A percentile compares a stretch with the other conserved stretches of the same genome.
phyloP scores from a whole-genome alignment of 805 yeast species.

The Candida ortonii region DNA sequence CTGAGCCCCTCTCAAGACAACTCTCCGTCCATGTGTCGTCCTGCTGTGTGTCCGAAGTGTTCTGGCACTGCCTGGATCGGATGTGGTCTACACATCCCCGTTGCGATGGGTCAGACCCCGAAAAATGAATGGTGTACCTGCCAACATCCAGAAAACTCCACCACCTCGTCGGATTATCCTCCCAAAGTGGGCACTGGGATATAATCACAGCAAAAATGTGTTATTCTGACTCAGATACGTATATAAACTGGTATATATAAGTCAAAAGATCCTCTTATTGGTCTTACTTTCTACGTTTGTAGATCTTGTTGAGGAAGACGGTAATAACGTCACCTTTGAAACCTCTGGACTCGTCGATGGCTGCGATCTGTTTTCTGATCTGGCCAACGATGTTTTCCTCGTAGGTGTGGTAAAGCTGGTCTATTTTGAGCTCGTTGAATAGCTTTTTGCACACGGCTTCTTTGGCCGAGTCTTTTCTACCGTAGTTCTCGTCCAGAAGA shows the following conservation, averaged over 20 bases:
- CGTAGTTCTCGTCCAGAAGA: slow-evolving; percentile 84
- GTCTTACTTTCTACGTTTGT: slow-evolving; percentile 81
- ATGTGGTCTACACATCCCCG: slow-evolving; percentile 43
- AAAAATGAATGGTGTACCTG: slow-evolving; percentile 39
- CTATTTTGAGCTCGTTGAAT: slow-evolving; percentile 71
- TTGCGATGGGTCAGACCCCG: slow-evolving; percentile 38
- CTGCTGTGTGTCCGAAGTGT: slow-evolving; percentile 34
- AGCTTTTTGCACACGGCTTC: slow-evolving; percentile 73
- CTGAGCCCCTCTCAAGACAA: too few species aligned
- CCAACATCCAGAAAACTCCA: slow-evolving; percentile 25
- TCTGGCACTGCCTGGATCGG: slow-evolving; percentile 40
- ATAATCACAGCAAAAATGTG: too few species aligned
- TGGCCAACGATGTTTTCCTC: slow-evolving; percentile 75
- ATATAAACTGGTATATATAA: neutral
- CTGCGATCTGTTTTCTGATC: slow-evolving; percentile 61
- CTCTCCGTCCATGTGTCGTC: slow-evolving; percentile 35
- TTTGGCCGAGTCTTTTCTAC: slow-evolving; percentile 65
- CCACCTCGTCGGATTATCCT: slow-evolving; percentile 33
- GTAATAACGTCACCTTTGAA: slow-evolving; percentile 84
- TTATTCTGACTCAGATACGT: too few species aligned
- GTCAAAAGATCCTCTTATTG: neutral
- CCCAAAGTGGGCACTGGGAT: slow-evolving; percentile 37
- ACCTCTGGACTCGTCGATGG: slow-evolving; percentile 88
- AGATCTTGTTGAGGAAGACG: slow-evolving; percentile 82
- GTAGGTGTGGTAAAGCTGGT: slow-evolving; percentile 67